These are phyloP conservation scores for Neofusicoccum laricinum DNA, from an alignment of 2,329 filamentous ascomycete species.

Conservation along the genomic window DNA sequence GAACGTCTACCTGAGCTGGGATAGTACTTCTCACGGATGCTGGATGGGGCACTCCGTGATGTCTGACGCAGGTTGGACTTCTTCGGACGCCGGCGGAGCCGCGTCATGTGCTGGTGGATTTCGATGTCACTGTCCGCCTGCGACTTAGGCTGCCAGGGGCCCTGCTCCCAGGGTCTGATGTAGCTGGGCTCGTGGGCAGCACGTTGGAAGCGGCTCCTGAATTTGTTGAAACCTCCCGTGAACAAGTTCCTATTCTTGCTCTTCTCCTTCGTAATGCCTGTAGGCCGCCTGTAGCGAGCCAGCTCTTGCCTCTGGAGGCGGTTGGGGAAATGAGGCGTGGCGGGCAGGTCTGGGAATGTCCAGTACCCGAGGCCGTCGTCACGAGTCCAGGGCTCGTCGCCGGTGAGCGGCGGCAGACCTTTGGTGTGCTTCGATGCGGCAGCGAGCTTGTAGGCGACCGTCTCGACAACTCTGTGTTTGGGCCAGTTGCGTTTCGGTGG, in stretches of 20 bases:
- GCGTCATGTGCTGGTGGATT: no score
- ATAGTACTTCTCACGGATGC: no score
- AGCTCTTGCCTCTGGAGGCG: background rate
- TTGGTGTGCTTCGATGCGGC: background rate
- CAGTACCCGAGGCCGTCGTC: background rate
- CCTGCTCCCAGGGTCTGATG: no score
- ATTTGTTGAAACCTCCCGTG: no score
- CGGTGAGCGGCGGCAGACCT: background rate
- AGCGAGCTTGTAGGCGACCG: background rate
- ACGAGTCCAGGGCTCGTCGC: conserved; percentile 2
- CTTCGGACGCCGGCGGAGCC: no score
- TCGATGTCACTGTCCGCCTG: no score
- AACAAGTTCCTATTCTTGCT: background rate
- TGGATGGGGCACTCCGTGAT: no score
- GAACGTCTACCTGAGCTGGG: no score
- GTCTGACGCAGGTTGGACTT: no score
- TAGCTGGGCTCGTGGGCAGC: no score
- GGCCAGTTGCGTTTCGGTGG: background rate
- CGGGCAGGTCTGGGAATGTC: background rate
- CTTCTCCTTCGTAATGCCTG: background rate
- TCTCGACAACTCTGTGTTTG: background rate
- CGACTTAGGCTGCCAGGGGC: no score
- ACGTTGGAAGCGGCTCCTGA: no score
- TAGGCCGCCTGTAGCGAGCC: background rate
- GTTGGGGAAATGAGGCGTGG: background rate